phyloP scores from a whole-genome alignment of 257 asterid genomes.

The Ilex asprella region DNA sequence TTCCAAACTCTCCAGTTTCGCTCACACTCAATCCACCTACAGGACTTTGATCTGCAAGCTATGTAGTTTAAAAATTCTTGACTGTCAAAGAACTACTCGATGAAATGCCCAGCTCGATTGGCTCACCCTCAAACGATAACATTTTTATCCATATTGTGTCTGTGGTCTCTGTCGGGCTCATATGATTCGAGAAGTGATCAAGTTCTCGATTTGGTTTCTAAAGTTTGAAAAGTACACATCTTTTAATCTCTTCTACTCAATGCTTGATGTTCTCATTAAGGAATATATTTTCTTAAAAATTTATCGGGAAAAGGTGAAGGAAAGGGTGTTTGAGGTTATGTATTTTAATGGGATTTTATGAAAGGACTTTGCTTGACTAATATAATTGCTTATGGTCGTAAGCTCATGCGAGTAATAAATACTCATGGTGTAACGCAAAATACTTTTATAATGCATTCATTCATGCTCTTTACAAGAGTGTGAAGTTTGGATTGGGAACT shows the following conservation, averaged over 20 bases:
- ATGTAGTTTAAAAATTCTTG: conserved; percentile 49
- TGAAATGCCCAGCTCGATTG: conserved; percentile 70
- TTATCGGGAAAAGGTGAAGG: conserved; percentile 77
- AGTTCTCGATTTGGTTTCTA: conserved; percentile 53
- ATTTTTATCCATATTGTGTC: conserved; percentile 53
- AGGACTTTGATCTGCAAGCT: conserved; percentile 74
- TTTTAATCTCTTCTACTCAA: conserved; percentile 59
- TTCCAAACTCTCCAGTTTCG: conserved; percentile 47
- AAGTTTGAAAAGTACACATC: conserved; percentile 56
- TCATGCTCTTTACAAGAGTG: conserved; percentile 73
- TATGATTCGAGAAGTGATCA: conserved; percentile 53
- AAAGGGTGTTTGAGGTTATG: conserved; percentile 59
- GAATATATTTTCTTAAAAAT: conserved; percentile 80
- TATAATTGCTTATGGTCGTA: conserved; percentile 76
- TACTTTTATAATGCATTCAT: conserved; percentile 64
- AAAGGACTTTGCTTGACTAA: conserved; percentile 90
- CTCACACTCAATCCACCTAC: conserved; percentile 32
- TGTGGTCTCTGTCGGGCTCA: conserved; percentile 73
- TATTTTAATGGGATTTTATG: conserved; percentile 84
- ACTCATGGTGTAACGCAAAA: conserved; percentile 38
- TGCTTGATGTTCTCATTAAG: conserved; percentile 87
- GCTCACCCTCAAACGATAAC: conserved; percentile 55
- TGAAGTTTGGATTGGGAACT: conserved; percentile 51
- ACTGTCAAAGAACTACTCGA: conserved; percentile 58
- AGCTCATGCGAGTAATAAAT: conserved; percentile 73